These are phyloP conservation scores for Cymbidium sinense DNA, from an alignment of 106 monocot species.

Conservation along the genomic window DNA sequence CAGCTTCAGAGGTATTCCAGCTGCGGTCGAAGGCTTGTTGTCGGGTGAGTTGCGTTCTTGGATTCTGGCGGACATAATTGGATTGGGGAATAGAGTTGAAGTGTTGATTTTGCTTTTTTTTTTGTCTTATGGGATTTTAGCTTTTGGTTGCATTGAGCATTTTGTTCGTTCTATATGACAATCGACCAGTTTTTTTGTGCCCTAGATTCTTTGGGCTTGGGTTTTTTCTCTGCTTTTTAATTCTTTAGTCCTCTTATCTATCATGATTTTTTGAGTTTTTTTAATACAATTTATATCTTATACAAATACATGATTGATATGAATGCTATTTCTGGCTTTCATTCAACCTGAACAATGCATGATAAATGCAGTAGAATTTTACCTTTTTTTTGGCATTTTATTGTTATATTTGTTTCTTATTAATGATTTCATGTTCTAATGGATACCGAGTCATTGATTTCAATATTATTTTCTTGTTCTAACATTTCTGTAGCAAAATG, in stretches of 20 bases:
- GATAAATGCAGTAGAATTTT: background rate
- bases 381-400: background rate
- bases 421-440: background rate
- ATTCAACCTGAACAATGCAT: background rate
- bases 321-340: background rate
- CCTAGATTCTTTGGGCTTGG: background rate
- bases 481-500: background rate
- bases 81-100: background rate
- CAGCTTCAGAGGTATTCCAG: slow-evolving; percentile 11
- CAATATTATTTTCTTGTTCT: background rate
- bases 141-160: background rate
- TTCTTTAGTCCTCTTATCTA: background rate
- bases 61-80: background rate
- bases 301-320: background rate
- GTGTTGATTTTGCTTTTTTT: background rate
- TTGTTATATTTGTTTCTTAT: background rate
- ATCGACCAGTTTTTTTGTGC: background rate
- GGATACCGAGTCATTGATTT: background rate
- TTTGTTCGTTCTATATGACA: background rate
- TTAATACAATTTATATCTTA: background rate
- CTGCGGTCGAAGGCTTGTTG: slow-evolving; percentile 9
- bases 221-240: background rate
- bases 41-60: slow-evolving; percentile 8
- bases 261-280: background rate
- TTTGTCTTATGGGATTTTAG: too few relatives aligned